Percentiles rank a stretch among this genome's conserved stretches.
These are phyloP conservation scores for Teratosphaeria pseudoeucalypti DNA, from an alignment of 2,329 filamentous ascomycete species.

Conservation along the genomic window DNA sequence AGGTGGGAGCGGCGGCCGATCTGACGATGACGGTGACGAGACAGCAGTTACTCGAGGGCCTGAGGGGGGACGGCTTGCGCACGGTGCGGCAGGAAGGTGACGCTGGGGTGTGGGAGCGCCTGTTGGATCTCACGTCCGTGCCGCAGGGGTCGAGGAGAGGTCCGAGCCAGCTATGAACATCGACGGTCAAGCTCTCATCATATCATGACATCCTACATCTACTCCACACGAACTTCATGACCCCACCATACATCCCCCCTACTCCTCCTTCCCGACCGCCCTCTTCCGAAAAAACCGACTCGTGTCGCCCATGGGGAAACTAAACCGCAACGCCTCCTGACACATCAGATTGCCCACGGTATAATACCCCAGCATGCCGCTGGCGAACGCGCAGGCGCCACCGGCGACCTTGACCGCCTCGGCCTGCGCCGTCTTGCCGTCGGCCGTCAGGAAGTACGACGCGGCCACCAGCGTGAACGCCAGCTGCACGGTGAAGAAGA, in stretches of 20 bases:
- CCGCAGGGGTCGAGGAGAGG: background rate
- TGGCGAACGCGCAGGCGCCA: slow-evolving; percentile 38
- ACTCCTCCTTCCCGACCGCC: background rate
- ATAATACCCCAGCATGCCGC: slow-evolving; percentile 39
- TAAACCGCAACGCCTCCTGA: slow-evolving; percentile 28
- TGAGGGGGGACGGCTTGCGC: background rate
- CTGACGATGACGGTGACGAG: background rate
- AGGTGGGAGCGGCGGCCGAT: background rate
- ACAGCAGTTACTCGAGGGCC: background rate
- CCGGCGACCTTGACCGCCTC: slow-evolving; percentile 34
- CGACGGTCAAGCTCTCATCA: no score
- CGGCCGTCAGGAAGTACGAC: slow-evolving; percentile 37
- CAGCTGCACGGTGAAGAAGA: slow-evolving; percentile 40
- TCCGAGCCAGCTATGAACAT: background rate
- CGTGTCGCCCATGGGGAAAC: slow-evolving; percentile 35
- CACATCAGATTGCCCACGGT: slow-evolving; percentile 35
- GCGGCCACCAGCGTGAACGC: slow-evolving; percentile 35
- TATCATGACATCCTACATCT: background rate
- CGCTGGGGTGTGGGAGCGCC: background rate
- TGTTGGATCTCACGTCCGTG: background rate
- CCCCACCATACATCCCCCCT: background rate
- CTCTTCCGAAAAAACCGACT: slow-evolving; percentile 30
- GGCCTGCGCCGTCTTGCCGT: slow-evolving; percentile 28
- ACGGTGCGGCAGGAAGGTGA: background rate
- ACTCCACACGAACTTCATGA: background rate